A percentile compares a stretch with the other conserved stretches of the same genome.
Evolutionary conservation across 768 basidiomycete genomes (phyloP).

Genomic region (Galerina marginata): DNA sequence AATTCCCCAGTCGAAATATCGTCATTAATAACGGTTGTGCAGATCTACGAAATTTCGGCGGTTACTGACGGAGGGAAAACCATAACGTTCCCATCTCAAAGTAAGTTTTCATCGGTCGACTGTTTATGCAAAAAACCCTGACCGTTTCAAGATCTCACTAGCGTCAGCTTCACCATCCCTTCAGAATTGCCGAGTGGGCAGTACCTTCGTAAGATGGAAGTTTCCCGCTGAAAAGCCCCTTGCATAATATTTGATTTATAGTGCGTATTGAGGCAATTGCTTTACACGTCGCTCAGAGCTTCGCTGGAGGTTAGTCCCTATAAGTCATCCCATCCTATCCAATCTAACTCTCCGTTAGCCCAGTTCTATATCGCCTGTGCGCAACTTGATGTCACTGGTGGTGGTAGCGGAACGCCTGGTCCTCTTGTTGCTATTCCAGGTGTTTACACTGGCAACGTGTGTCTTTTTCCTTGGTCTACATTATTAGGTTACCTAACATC

Average conservation of each 20-base stretch:
- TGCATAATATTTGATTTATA: background rate
- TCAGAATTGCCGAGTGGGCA: slow-evolving; percentile 40
- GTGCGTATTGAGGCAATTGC: slow-evolving; percentile 47
- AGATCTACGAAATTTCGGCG: slow-evolving; percentile 48
- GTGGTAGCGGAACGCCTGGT: slow-evolving; percentile 31
- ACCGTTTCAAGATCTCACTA: slow-evolving; percentile 24
- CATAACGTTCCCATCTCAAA: slow-evolving; percentile 43
- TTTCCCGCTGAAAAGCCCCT: too few relatives aligned
- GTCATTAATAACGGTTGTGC: background rate
- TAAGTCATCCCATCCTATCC: background rate
- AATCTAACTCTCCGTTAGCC: slow-evolving; percentile 15
- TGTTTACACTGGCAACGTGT: slow-evolving; percentile 21
- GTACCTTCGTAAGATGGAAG: slow-evolving; percentile 26
- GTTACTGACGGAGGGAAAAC: slow-evolving; percentile 45
- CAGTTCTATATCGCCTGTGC: slow-evolving; percentile 43
- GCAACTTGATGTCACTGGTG: slow-evolving; percentile 46
- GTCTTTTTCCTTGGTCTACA: background rate
- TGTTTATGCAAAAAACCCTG: background rate
- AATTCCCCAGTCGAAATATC: background rate
- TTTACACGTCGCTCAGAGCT: slow-evolving; percentile 40
- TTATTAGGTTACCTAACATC: background rate
- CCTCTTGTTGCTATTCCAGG: slow-evolving; percentile 25
- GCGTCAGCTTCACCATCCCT: slow-evolving; percentile 43
- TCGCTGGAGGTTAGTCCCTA: slow-evolving; percentile 38
- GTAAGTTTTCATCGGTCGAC: slow-evolving; percentile 20